Percentiles rank a stretch among this genome's conserved stretches.
Evolutionary conservation across 768 basidiomycete genomes (phyloP).

Genomic region (Lactifluus subvellereus): DNA sequence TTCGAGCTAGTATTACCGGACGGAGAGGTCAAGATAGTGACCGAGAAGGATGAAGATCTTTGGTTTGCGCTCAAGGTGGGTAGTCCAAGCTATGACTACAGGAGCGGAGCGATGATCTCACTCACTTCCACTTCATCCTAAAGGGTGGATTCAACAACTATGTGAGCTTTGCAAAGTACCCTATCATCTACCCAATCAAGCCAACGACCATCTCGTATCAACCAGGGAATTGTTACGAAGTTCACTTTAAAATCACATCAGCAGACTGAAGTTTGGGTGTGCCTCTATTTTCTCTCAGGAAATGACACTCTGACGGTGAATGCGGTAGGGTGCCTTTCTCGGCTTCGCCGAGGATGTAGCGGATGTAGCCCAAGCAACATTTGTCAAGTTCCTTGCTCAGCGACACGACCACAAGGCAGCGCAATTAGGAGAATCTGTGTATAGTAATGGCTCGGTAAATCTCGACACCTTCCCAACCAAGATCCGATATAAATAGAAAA

Average conservation of each 20-base stretch:
- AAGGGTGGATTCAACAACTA: neutral
- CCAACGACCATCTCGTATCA: neutral
- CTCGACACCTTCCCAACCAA: constrained; percentile 32
- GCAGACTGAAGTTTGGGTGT: constrained; percentile 17
- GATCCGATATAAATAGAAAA: constrained; percentile 26
- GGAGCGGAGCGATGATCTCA: too few relatives aligned
- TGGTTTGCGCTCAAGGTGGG: constrained; percentile 17
- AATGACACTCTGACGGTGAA: neutral
- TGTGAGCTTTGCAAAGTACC: neutral
- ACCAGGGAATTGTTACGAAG: constrained; percentile 18
- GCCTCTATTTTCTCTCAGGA: neutral
- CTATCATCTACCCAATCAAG: neutral
- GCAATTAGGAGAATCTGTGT: constrained; percentile 2
- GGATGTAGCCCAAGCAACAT: neutral
- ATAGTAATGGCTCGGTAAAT: constrained; percentile 5
- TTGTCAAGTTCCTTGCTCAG: neutral
- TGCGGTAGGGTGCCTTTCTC: neutral
- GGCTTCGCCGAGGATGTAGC: neutral
- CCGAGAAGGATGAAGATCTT: constrained; percentile 11
- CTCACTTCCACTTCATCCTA: neutral
- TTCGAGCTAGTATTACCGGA: constrained; percentile 30
- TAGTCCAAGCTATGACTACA: neutral
- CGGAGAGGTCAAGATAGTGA: constrained; percentile 23
- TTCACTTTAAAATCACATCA: neutral
- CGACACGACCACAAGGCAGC: constrained; percentile 8